Evolutionary conservation across 768 basidiomycete species (phyloP), one percentile per base, ranked within the genome.

Genomic region (Leccinum olivaceopallidum): DNA sequence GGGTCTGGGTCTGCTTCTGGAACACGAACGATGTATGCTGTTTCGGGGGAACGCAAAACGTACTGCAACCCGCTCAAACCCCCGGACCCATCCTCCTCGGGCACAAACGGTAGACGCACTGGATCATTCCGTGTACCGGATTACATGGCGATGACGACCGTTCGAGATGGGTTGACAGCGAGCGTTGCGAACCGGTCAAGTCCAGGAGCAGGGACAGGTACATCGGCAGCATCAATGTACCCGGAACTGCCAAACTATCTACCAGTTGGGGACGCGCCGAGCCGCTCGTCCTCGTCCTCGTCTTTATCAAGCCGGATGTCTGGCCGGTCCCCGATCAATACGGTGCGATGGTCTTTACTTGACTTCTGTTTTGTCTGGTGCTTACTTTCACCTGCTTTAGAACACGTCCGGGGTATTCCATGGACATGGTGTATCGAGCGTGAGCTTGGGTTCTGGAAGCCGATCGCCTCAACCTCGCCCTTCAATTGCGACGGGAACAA

Each of bases 11-110:
- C 68, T 5, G 50, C 37, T 2, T 48, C 60, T 4, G 56, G 59
- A 24, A 10, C 68, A 36, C 65, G 65, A 20, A 64, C 71, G 18
- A 67, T 71, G 2, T 77, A 73, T 60, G 66, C 73, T 2, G 65
- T 71, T 2, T 73, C 76, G 0, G 76, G 78, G 12, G 79, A 80
- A 59, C 63, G 76, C n/a, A 71, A 63, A 7, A 42, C 69, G 0
- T 64, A 63, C 44, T 64, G 62, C n/a, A 56, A 30, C 26, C 6
- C 58, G 9, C 36, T 59, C 47, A 67, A 67, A 57, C 22, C 59
- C 20, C 50, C 56, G 6, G 65, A 66, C 13, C 55, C 60, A n/a
- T 18, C 65, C 53, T 22, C 63, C 6, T 26, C 58, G 18, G 60
- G 47, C 36, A 6, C 60, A n/a, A 64, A 4, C 24, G 13, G 63